phyloP scores from a whole-genome alignment of 768 basidiomycete species.

The Cystoderma amianthinum region DNA sequence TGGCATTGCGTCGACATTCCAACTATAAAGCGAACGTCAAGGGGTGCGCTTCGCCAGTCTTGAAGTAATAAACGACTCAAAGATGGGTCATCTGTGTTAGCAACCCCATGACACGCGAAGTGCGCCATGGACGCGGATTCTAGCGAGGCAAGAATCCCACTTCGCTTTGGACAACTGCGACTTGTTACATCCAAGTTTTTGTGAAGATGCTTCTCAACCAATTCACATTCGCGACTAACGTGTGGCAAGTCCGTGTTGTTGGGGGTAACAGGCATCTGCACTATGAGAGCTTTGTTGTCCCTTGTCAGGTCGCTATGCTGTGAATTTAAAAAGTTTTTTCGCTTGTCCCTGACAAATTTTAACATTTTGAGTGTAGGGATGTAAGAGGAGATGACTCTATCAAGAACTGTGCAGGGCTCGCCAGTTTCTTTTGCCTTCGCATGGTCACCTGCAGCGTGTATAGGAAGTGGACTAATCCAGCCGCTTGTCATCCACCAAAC shows the following conservation, averaged over 20 bases:
- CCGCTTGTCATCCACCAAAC: constrained; percentile 12
- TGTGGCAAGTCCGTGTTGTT: constrained; percentile 6
- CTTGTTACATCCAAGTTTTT: too few species aligned
- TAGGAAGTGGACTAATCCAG: constrained; percentile 6
- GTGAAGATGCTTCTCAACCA: too few species aligned
- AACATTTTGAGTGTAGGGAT: constrained; percentile 10
- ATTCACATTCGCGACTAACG: constrained; percentile 6
- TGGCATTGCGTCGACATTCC: too few species aligned
- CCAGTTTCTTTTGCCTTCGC: constrained; percentile 4
- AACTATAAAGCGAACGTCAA: constrained; percentile 12
- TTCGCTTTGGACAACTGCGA: too few species aligned
- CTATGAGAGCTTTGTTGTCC: too few species aligned
- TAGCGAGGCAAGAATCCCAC: not conserved
- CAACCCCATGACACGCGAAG: constrained; percentile 19
- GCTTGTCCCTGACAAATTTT: too few species aligned
- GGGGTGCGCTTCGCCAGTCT: constrained; percentile 9
- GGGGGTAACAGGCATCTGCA: constrained; percentile 13
- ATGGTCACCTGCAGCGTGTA: constrained; percentile 14
- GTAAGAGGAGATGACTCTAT: constrained; percentile 10
- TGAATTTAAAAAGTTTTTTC: too few species aligned
- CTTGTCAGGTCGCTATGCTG: too few species aligned
- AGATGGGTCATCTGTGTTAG: constrained; percentile 15
- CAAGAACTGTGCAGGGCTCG: constrained; percentile 9
- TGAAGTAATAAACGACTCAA: constrained; percentile 10
- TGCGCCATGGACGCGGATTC: too few species aligned